Conservation (phyloP, 129 eudicot genomes). For the Arctium lappa region DNA sequence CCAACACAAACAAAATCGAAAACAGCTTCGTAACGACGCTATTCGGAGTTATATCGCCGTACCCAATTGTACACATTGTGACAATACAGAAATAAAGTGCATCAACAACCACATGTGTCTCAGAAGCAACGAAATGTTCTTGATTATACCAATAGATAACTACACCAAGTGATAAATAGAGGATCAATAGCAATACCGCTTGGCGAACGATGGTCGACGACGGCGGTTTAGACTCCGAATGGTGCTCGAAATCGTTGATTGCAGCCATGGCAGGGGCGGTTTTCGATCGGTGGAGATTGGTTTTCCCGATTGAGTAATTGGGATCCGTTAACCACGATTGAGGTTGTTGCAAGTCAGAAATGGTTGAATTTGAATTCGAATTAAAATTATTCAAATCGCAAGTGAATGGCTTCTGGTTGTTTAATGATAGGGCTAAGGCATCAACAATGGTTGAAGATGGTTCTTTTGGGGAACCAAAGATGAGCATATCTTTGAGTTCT, state of each 20-base stretch:
- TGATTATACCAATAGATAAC: slow-evolving; percentile 58
- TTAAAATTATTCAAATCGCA: neutral
- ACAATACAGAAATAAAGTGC: slow-evolving; percentile 92
- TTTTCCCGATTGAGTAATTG: slow-evolving; percentile 40
- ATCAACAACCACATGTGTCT: slow-evolving; percentile 89
- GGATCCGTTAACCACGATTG: slow-evolving; percentile 65
- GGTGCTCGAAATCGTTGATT: slow-evolving; percentile 52
- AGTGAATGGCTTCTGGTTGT: slow-evolving; percentile 13
- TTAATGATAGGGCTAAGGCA: slow-evolving; percentile 35
- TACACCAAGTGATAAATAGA: slow-evolving; percentile 75
- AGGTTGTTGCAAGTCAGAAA: neutral
- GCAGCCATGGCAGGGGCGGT: slow-evolving; percentile 98
- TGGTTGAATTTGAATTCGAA: neutral
- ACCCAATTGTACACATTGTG: slow-evolving; percentile 96
- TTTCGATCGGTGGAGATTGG: slow-evolving; percentile 78
- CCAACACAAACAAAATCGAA: slow-evolving; percentile 77
- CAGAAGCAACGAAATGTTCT: slow-evolving; percentile 52
- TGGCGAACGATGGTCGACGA: slow-evolving; percentile 54
- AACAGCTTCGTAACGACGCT: slow-evolving; percentile 59
- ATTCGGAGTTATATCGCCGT: slow-evolving; percentile 91
- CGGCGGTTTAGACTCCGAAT: slow-evolving; percentile 35
- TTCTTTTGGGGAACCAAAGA: slow-evolving; percentile 60
- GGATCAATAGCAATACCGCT: slow-evolving; percentile 56
- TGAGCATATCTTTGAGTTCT: slow-evolving; percentile 67
- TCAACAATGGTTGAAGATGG: slow-evolving; percentile 44